Conservation (phyloP, 2,329 filamentous ascomycete species). For the Diaporthe caulivora region DNA sequence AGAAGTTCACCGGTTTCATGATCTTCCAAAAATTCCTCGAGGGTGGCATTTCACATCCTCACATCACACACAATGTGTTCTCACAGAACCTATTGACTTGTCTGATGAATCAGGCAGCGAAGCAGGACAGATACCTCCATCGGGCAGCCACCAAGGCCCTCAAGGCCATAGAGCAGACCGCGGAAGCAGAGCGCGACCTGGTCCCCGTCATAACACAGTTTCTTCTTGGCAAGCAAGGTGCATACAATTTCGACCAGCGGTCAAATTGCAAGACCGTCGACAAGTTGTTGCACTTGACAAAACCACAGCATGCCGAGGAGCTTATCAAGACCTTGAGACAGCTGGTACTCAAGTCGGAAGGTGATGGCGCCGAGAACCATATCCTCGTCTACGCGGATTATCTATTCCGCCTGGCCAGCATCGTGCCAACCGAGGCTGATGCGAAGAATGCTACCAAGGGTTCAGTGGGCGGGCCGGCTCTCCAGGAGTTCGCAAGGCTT, state of each 20-base stretch:
- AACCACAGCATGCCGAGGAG: slow-evolving; percentile 30
- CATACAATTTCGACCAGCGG: slow-evolving; percentile 85
- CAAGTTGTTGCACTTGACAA: slow-evolving; percentile 58
- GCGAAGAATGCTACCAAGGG: slow-evolving; percentile 47
- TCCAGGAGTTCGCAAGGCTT: slow-evolving; percentile 66
- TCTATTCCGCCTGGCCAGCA: slow-evolving; percentile 64
- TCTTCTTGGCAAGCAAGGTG: slow-evolving; percentile 77
- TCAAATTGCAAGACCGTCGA: slow-evolving; percentile 73
- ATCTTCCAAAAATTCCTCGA: slow-evolving; percentile 83
- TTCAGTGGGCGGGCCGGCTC: slow-evolving; percentile 56
- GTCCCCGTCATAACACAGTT: slow-evolving; percentile 72
- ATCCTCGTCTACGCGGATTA: slow-evolving; percentile 67
- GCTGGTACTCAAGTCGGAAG: slow-evolving; percentile 47
- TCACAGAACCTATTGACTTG: slow-evolving; percentile 86
- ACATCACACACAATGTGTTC: slow-evolving; percentile 73
- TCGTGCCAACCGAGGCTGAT: slow-evolving; percentile 45
- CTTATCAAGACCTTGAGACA: slow-evolving; percentile 34
- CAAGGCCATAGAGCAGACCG: slow-evolving; percentile 76
- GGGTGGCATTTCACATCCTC: slow-evolving; percentile 60
- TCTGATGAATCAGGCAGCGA: slow-evolving; percentile 84
- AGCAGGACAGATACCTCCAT: slow-evolving; percentile 83
- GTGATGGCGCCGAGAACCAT: slow-evolving; percentile 48
- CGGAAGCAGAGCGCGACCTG: slow-evolving; percentile 70
- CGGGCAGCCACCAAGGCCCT: slow-evolving; percentile 81
- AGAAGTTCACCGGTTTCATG: slow-evolving; percentile 93